A percentile compares a stretch with the other conserved stretches of the same genome.
Evolutionary conservation across 2,329 filamentous ascomycete genomes (phyloP).

Genomic region (Grosmannia penicillata): DNA sequence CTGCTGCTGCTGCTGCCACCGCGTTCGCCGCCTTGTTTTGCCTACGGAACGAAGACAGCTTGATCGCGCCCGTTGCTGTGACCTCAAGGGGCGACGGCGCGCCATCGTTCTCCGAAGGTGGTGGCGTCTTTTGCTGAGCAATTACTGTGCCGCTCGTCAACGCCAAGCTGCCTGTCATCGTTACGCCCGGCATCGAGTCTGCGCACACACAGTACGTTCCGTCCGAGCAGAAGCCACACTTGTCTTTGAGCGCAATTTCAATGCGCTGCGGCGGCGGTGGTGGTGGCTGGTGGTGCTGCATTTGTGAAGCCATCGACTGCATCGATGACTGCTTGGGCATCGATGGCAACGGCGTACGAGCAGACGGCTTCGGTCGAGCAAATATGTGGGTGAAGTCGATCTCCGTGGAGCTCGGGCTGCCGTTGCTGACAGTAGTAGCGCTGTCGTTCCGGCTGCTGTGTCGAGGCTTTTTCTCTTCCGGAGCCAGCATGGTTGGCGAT

Average conservation of each 20-base stretch:
- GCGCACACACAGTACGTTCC: constrained; percentile 74
- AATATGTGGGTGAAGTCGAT: constrained; percentile 62
- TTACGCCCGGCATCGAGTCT: constrained; percentile 26
- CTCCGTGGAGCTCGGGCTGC: constrained; percentile 43
- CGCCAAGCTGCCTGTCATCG: constrained; percentile 23
- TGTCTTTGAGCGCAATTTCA: constrained; percentile 41
- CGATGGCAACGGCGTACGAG: constrained; percentile 8
- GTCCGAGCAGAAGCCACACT: constrained; percentile 71
- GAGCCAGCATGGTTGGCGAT: constrained; percentile 26
- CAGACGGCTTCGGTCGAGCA: constrained; percentile 25
- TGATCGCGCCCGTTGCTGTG: constrained; percentile 44
- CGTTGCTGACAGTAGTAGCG: too few relatives aligned
- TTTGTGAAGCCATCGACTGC: too few relatives aligned
- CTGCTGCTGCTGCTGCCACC: too few relatives aligned
- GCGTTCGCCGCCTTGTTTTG: constrained; percentile 11
- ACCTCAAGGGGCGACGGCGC: constrained; percentile 42
- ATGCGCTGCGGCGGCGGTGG: constrained; percentile 7
- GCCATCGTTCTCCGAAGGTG: constrained; percentile 46
- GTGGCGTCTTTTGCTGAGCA: constrained; percentile 40
- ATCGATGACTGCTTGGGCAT: constrained; percentile 3
- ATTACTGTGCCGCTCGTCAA: constrained; percentile 11
- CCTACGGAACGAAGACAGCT: constrained; percentile 32
- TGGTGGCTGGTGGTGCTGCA: constrained; percentile 1
- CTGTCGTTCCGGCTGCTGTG: constrained; percentile 16
- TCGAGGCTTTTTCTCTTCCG: constrained; percentile 41